Conservation (phyloP, 495 filamentous ascomycete species). For the Neurospora sp. region DNA sequence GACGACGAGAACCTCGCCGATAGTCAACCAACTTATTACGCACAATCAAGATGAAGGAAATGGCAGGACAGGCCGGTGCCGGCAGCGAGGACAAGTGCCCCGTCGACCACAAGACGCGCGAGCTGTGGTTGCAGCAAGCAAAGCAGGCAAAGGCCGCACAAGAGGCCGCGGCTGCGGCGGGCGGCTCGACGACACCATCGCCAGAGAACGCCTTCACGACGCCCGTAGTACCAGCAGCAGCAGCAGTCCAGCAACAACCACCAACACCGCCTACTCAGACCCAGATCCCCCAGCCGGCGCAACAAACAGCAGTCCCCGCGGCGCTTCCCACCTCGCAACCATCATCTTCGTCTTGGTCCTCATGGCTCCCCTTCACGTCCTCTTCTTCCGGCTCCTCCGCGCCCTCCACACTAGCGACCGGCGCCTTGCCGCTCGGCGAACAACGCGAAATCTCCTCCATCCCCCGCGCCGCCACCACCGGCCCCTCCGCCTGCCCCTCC, state of each 20-base stretch:
- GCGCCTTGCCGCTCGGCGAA: slow-evolving; percentile 28
- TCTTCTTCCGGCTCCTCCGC: slow-evolving; percentile 6
- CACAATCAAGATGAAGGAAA: slow-evolving; percentile 4
- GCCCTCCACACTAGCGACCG: slow-evolving; percentile 13
- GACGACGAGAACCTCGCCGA: slow-evolving; percentile 5
- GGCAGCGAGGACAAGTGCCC: slow-evolving; percentile 51
- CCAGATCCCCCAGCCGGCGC: background rate
- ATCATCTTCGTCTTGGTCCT: slow-evolving; percentile 14
- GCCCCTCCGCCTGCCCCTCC: slow-evolving; percentile 42
- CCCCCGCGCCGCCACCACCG: slow-evolving; percentile 50
- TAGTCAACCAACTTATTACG: background rate
- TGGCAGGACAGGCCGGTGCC: background rate
- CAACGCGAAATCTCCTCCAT: slow-evolving; percentile 75
- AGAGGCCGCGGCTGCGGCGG: background rate
- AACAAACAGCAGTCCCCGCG: background rate
- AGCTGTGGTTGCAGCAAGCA: slow-evolving; percentile 60
- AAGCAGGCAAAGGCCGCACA: slow-evolving; percentile 11
- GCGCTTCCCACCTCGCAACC: background rate
- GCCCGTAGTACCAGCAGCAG: background rate
- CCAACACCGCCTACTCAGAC: background rate
- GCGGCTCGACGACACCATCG: background rate
- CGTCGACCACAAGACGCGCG: slow-evolving; percentile 78
- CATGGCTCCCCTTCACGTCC: slow-evolving; percentile 18
- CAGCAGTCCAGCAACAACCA: background rate
- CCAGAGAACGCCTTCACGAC: slow-evolving; percentile 13